These are phyloP conservation scores for Sporisorium scitamineum DNA, from an alignment of 1,284 basidiomycete species.

Conservation along the genomic window DNA sequence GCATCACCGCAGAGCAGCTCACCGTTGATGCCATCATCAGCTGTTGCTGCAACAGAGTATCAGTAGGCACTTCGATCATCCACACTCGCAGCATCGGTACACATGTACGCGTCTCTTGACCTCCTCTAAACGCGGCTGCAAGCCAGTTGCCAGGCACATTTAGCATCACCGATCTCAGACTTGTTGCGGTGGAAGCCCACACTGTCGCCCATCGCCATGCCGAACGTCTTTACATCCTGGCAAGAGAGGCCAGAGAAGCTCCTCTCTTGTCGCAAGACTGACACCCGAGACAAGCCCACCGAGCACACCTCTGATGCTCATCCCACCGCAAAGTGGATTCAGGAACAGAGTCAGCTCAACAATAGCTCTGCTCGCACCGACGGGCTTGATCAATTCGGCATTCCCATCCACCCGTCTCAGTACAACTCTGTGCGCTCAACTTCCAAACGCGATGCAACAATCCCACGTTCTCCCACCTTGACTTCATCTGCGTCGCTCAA, in stretches of 20 bases:
- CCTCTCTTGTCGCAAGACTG: constrained; percentile 9
- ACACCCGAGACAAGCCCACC: not conserved
- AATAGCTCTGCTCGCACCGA: constrained; percentile 15
- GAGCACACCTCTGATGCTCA: constrained; percentile 7
- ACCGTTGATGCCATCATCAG: not conserved
- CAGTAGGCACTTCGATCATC: not conserved
- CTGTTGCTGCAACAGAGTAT: not conserved
- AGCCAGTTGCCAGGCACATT: not conserved
- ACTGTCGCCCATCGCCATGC: constrained; percentile 16
- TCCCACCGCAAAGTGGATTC: constrained; percentile 27
- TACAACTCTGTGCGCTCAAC: constrained; percentile 11
- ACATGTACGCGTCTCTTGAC: not conserved
- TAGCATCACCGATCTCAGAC: not conserved
- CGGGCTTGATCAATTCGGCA: constrained; percentile 39
- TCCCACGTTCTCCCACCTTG: constrained; percentile 6
- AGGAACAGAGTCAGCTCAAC: constrained; percentile 22
- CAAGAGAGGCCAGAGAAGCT: constrained; percentile 46
- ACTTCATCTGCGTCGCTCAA: constrained; percentile 18
- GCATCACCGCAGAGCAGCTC: not conserved
- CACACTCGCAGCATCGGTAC: not conserved
- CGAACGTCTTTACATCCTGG: constrained; percentile 36
- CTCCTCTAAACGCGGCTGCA: not conserved
- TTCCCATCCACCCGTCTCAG: constrained; percentile 32
- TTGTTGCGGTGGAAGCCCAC: not conserved
- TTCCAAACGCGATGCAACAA: constrained; percentile 10